Conservation (phyloP, 1,139 yeast species). For the Sugiyamaella novakii region DNA sequence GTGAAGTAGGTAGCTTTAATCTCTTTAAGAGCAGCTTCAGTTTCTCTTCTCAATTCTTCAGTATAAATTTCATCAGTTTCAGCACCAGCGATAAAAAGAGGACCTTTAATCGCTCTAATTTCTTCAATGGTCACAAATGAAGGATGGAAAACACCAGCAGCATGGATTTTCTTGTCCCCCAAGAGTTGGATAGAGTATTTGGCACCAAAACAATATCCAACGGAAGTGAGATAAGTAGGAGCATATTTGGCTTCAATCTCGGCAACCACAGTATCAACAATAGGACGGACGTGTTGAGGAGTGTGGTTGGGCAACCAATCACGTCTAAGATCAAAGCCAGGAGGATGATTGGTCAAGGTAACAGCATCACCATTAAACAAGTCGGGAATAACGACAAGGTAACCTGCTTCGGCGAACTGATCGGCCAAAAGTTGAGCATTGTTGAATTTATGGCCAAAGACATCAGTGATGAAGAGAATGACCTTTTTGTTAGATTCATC, state of each 20-base stretch:
- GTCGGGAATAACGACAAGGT: conserved; percentile 73
- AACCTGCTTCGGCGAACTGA: conserved; percentile 63
- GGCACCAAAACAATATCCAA: conserved; percentile 90
- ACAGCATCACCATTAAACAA: conserved; percentile 59
- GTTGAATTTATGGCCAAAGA: conserved; percentile 60
- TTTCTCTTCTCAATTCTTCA: conserved; percentile 58
- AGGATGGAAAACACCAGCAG: conserved; percentile 80
- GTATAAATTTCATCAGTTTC: conserved; percentile 67
- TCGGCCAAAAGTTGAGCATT: conserved; percentile 72
- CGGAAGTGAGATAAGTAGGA: conserved; percentile 58
- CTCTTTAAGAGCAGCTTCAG: conserved; percentile 60
- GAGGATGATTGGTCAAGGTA: conserved; percentile 31
- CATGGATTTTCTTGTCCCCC: conserved; percentile 49
- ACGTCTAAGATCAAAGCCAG: conserved; percentile 45
- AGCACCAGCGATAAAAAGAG: conserved; percentile 71
- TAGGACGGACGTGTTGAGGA: conserved; percentile 48
- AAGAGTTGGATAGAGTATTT: conserved; percentile 61
- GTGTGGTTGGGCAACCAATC: conserved; percentile 61
- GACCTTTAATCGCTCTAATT: conserved; percentile 58
- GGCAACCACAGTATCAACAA: conserved; percentile 50
- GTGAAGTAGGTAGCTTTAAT: conserved; percentile 57
- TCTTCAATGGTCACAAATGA: conserved; percentile 68
- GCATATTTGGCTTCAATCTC: conserved; percentile 41
- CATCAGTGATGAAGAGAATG: conserved; percentile 67
- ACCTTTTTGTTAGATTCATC: conserved; percentile 48